Evolutionary conservation across 192 early-diverging fungal genomes (phyloP).

Genomic region (Coemansia sp.): DNA sequence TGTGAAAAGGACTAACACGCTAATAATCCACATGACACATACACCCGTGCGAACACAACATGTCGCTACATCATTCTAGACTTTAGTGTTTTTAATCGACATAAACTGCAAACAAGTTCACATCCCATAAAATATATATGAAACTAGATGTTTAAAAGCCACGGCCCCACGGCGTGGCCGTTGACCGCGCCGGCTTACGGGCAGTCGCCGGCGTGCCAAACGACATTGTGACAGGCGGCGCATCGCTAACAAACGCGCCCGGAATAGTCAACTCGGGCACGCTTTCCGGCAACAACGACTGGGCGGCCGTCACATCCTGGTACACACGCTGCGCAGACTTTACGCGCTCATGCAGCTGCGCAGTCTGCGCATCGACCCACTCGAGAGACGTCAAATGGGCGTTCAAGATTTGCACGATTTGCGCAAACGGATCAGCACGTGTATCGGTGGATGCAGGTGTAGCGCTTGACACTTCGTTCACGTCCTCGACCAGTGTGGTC

Average conservation of each 20-base stretch:
- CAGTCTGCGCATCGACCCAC: constrained; percentile 82
- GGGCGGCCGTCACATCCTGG: constrained; percentile 39
- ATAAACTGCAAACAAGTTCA: too few relatives aligned
- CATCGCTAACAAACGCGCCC: constrained; percentile 34
- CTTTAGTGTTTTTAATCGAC: too few relatives aligned
- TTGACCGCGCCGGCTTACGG: constrained; percentile 2
- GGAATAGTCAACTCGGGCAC: constrained; percentile 27
- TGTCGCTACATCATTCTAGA: too few relatives aligned
- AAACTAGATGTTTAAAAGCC: too few relatives aligned
- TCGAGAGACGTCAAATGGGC: constrained; percentile 86
- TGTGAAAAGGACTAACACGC: too few relatives aligned
- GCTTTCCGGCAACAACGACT: constrained; percentile 20
- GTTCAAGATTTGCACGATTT: constrained; percentile 90
- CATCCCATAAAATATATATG: too few relatives aligned
- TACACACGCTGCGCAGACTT: constrained; percentile 39
- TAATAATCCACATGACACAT: too few relatives aligned
- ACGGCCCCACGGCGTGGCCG: too few relatives aligned
- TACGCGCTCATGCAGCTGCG: constrained; percentile 43
- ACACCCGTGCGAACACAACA: too few relatives aligned
- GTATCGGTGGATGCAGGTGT: constrained; percentile 14
- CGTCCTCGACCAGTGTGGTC: constrained; percentile 78
- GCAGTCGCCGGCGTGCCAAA: constrained; percentile 33
- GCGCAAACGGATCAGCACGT: constrained; percentile 57
- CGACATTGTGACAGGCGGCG: constrained; percentile 33
- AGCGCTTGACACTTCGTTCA: constrained; percentile 63